Evolutionary conservation across 23 red algal species (phyloP).

Genomic region (Gracilaria domingensis): DNA sequence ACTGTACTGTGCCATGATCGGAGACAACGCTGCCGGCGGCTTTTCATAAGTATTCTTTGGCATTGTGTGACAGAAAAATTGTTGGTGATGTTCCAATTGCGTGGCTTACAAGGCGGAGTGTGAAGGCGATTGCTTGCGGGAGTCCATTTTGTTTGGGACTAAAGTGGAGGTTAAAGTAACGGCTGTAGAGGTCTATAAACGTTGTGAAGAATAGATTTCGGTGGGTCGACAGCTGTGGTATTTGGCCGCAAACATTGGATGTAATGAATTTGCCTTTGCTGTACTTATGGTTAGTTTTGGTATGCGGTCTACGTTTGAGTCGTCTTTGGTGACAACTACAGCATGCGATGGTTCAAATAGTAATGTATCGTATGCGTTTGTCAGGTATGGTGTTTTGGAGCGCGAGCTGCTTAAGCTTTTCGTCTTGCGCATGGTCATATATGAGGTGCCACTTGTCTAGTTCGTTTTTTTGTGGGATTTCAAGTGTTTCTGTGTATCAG

Average conservation of each 20-base stretch:
- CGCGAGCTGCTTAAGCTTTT: not conserved
- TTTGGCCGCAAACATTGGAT: not conserved
- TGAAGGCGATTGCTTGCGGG: not conserved
- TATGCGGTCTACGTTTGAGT: not conserved
- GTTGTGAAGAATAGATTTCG: not conserved
- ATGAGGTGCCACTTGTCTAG: constrained; percentile 10
- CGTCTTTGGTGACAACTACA: not conserved
- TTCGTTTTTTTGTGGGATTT: not conserved
- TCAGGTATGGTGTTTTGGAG: not conserved
- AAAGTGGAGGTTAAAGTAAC: not conserved
- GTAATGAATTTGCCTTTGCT: not conserved
- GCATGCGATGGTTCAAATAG: not conserved
- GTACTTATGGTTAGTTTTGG: not conserved
- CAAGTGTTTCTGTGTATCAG: too few relatives aligned
- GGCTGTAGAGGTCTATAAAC: not conserved
- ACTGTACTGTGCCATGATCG: not conserved
- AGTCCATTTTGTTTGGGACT: not conserved
- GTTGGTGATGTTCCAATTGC: not conserved
- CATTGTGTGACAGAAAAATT: constrained; percentile 9
- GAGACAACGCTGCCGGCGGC: not conserved
- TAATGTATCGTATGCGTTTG: too few relatives aligned
- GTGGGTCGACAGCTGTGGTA: not conserved
- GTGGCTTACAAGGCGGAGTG: too few relatives aligned
- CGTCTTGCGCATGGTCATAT: not conserved
- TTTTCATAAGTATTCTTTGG: constrained; percentile 14